These are phyloP conservation scores for Penicillium hesseltinei DNA, from an alignment of 2,329 filamentous ascomycete species.

Conservation along the genomic window DNA sequence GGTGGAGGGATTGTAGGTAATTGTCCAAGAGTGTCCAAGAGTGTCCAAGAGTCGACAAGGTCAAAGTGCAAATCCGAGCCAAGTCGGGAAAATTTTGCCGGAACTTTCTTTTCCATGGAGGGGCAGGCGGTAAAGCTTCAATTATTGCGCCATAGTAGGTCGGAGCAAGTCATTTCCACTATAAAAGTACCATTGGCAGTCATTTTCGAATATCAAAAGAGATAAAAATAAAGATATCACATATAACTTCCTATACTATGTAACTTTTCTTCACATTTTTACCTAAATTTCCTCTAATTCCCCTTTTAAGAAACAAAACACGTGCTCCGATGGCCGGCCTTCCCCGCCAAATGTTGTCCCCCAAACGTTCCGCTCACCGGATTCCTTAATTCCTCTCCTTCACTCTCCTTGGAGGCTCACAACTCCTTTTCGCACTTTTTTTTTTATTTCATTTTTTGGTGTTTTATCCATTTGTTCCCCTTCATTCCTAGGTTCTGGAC, in stretches of 20 bases:
- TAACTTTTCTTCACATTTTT: background rate
- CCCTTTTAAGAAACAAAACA: constrained; percentile 17
- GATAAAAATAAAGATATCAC: background rate
- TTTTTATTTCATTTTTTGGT: constrained; percentile 2
- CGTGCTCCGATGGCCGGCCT: constrained; percentile 34
- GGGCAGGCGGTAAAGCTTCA: constrained; percentile 19
- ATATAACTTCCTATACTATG: background rate
- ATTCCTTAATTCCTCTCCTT: constrained; percentile 10
- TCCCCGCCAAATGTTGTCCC: constrained; percentile 19
- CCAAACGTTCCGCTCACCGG: constrained; percentile 14
- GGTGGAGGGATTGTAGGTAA: background rate
- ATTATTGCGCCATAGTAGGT: background rate
- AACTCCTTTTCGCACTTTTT: constrained; percentile 4
- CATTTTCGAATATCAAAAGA: background rate
- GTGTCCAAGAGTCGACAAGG: background rate
- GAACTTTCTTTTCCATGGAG: constrained; percentile 17
- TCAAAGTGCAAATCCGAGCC: constrained; percentile 8
- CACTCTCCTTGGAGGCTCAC: constrained; percentile 13
- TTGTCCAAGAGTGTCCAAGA: background rate
- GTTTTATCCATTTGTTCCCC: constrained; percentile 1
- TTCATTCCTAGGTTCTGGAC: constrained; percentile 2
- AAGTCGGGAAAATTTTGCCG: constrained; percentile 21
- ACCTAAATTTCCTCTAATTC: background rate
- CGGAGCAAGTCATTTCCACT: background rate
- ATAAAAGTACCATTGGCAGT: background rate